Percentiles rank a stretch among this genome's conserved stretches.
phyloP scores from a whole-genome alignment of 768 basidiomycete species.

The Dictyophora rubrovolvata region DNA sequence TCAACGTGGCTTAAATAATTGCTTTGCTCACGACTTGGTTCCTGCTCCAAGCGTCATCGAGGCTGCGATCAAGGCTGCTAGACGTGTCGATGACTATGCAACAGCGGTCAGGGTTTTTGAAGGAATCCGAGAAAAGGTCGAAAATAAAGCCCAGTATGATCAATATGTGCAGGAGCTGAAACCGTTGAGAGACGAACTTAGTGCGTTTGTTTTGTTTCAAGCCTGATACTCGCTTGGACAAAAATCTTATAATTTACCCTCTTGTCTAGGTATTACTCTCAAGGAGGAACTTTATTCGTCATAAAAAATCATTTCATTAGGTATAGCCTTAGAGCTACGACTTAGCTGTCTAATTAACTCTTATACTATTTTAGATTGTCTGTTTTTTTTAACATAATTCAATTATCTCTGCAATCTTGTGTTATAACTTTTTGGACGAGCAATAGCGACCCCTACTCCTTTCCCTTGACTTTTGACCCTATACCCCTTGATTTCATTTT shows the following conservation, averaged over 20 bases:
- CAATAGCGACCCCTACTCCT: neutral
- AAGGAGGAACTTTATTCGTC: slow-evolving; percentile 8
- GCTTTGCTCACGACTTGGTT: slow-evolving; percentile 97
- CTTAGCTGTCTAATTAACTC: neutral
- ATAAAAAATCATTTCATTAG: neutral
- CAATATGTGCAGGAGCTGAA: slow-evolving; percentile 88
- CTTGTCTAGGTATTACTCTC: neutral
- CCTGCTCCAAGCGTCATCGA: slow-evolving; percentile 77
- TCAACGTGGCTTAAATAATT: slow-evolving; percentile 98
- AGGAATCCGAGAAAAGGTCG: slow-evolving; percentile 94
- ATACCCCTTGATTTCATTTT: no score
- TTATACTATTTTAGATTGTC: neutral
- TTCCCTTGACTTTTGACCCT: no score
- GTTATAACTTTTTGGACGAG: neutral
- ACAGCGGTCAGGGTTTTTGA: slow-evolving; percentile 96
- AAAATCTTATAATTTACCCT: neutral
- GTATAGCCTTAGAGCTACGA: neutral
- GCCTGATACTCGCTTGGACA: neutral
- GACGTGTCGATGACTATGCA: slow-evolving; percentile 93
- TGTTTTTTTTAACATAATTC: slow-evolving; percentile 2
- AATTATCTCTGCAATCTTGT: neutral
- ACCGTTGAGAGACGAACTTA: slow-evolving; percentile 82
- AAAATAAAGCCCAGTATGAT: slow-evolving; percentile 93
- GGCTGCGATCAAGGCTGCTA: slow-evolving; percentile 76
- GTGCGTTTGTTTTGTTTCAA: slow-evolving; percentile 41